Conservation (phyloP, 768 basidiomycete genomes). For the Macrolepiota albuminosa region DNA sequence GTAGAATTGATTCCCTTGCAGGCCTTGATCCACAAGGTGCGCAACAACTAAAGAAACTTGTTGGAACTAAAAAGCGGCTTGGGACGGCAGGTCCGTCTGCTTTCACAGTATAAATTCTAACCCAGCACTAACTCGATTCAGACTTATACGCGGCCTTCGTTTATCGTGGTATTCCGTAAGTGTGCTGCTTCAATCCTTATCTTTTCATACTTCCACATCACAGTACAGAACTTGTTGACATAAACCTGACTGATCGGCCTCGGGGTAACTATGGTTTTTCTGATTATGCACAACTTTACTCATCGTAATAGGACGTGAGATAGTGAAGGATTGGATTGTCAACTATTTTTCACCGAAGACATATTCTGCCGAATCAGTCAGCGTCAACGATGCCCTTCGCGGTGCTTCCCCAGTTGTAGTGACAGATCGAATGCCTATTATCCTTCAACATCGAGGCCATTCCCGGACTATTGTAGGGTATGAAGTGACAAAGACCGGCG, state of each 20-base stretch:
- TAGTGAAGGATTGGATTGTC: conserved; percentile 69
- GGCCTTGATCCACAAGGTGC: conserved; percentile 77
- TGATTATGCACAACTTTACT: not conserved
- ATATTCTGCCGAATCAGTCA: conserved; percentile 20
- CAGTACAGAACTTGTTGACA: conserved; percentile 65
- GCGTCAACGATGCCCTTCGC: conserved; percentile 50
- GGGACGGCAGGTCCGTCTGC: conserved; percentile 63
- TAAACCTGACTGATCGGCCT: conserved; percentile 39
- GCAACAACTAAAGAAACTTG: conserved; percentile 47
- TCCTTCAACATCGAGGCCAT: conserved; percentile 81
- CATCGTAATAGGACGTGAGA: conserved; percentile 28
- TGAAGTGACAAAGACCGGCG: conserved; percentile 56
- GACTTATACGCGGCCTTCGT: conserved; percentile 79
- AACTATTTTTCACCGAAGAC: conserved; percentile 54
- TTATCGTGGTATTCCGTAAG: conserved; percentile 79
- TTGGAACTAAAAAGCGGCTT: conserved; percentile 68
- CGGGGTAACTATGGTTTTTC: conserved; percentile 31
- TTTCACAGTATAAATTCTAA: not conserved
- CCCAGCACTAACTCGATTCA: conserved; percentile 20
- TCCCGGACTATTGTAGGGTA: conserved; percentile 87
- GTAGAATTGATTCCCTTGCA: conserved; percentile 9
- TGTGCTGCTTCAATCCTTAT: conserved; percentile 2
- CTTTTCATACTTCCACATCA: not conserved
- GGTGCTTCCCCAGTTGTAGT: conserved; percentile 45
- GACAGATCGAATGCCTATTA: conserved; percentile 72